Base-by-base conservation (phyloP, 805 yeast species). In the Schizosaccharomyces lindneri region DNA sequence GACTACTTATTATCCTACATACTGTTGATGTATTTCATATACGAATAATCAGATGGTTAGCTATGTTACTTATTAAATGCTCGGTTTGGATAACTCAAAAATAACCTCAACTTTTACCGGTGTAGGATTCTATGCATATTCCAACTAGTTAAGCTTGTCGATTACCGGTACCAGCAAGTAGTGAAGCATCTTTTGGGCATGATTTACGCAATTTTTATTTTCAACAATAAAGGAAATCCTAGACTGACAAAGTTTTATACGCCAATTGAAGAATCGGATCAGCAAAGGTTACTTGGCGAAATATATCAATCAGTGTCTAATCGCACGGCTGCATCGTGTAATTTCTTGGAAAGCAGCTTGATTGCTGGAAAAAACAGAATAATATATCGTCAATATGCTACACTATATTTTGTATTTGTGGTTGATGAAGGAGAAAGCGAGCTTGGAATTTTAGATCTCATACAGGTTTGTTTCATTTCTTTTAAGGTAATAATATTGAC, bases 381-480 rank as follows among this genome's bases (percentile, higher is more conserved):
- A 60, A 90, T 93, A 43, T 93, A 90, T 72, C 78, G 96, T 64
- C 94, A 87, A 68, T 93, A 89, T 68, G 97, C 97, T 13, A 89
- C 97, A 0, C 74, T 93, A n/a, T 90, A 86, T 71, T 93, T 93
- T 74, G 95, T 94, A 36, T 88, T 93, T 69, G 82, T 93, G 51
- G 97, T 90, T 13, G 98, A 93, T 72, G 93, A 85, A 64, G 97
- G 89, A 70, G 98, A 93, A 71, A 81, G 89, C 36, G 97, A 93
- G 71, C 76, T 93, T 51, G 97, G 97, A 1, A 90, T 90, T 59
- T 73, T 93, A 57, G 98, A 93, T 71, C 73, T 93, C 68, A 90
- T 93, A 63, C 98, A 93, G 70, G 57, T 51, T 19, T 19, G 51
- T 46, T 46, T 36, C 41, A 3, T 13, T 36, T 36, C 1, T 13